Evolutionary conservation across 2,329 filamentous ascomycete genomes (phyloP).

Genomic region (Stemphylium lycopersici): DNA sequence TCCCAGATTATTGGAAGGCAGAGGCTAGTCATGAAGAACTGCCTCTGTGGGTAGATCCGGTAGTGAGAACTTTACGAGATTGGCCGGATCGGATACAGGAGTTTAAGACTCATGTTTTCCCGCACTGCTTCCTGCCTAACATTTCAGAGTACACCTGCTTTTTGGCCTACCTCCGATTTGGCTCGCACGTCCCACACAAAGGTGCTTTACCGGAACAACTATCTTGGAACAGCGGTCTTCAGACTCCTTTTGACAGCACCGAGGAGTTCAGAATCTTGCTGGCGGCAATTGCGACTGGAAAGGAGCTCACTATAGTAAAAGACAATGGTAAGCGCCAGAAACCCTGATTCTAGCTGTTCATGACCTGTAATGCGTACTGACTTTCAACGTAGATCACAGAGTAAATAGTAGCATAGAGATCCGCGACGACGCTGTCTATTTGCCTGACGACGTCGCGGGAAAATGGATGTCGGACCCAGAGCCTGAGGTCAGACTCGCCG

Average conservation of each 20-base stretch:
- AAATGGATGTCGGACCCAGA: slow-evolving; percentile 46
- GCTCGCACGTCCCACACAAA: slow-evolving; percentile 29
- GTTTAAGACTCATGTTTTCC: slow-evolving; percentile 56
- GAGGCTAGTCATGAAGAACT: slow-evolving; percentile 1
- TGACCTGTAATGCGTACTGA: not conserved
- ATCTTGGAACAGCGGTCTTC: slow-evolving; percentile 10
- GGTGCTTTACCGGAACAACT: slow-evolving; percentile 25
- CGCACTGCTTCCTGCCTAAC: slow-evolving; percentile 53
- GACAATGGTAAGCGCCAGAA: slow-evolving; percentile 42
- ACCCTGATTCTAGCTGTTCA: no score
- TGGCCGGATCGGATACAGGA: slow-evolving; percentile 48
- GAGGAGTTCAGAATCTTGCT: slow-evolving; percentile 46
- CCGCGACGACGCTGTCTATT: slow-evolving; percentile 55
- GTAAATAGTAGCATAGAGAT: slow-evolving; percentile 33
- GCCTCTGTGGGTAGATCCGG: slow-evolving; percentile 49
- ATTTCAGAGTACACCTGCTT: slow-evolving; percentile 50
- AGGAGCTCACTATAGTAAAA: slow-evolving; percentile 54
- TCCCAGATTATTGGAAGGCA: slow-evolving; percentile 14
- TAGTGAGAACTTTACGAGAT: slow-evolving; percentile 39
- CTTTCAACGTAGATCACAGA: slow-evolving; percentile 28
- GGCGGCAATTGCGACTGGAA: slow-evolving; percentile 53
- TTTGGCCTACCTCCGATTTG: slow-evolving; percentile 48
- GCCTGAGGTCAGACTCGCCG: slow-evolving; percentile 71
- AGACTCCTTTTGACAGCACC: slow-evolving; percentile 11
- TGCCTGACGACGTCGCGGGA: slow-evolving; percentile 55